A percentile compares a stretch with the other conserved stretches of the same genome.
Evolutionary conservation across 495 filamentous ascomycete genomes (phyloP).

Genomic region (Aspergillus panamensis): DNA sequence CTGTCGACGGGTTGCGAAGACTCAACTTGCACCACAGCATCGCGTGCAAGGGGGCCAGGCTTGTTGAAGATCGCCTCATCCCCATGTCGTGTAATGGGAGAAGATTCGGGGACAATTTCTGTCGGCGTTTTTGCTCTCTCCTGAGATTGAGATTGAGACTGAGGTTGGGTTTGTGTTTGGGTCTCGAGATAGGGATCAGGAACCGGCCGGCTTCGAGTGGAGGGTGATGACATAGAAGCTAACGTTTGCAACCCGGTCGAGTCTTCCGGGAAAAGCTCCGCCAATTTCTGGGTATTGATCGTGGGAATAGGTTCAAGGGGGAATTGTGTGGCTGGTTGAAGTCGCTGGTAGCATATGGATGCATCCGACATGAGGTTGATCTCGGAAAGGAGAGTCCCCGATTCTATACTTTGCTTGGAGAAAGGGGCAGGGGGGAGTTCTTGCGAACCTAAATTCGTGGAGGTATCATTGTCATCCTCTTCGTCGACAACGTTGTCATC

Average conservation of each 20-base stretch:
- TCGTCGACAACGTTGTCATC: conserved; percentile 3
- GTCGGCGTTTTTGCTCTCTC: conserved; percentile 24
- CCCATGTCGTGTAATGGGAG: conserved; percentile 28
- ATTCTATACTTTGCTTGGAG: conserved; percentile 23
- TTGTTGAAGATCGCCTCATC: conserved; percentile 12
- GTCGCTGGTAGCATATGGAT: conserved; percentile 40
- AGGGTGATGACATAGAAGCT: conserved; percentile 12
- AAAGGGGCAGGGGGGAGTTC: conserved; percentile 30
- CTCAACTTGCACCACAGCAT: conserved; percentile 41
- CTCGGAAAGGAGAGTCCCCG: conserved; percentile 23
- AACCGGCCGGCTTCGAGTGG: conserved; percentile 8
- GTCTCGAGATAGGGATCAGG: conserved; percentile 4
- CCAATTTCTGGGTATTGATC: conserved; percentile 41
- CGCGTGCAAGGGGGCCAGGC: conserved; percentile 19
- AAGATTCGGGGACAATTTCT: conserved; percentile 44
- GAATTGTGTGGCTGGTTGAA: conserved; percentile 42
- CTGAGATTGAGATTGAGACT: conserved; percentile 20
- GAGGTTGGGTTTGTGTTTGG: conserved; percentile 27
- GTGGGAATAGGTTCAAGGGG: conserved; percentile 43
- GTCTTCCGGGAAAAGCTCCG: conserved; percentile 41
- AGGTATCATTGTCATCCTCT: conserved; percentile 9
- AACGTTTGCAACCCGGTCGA: conserved; percentile 21
- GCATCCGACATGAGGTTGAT: conserved; percentile 37
- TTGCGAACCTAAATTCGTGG: conserved; percentile 32
- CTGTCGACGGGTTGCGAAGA: conserved; percentile 43